Evolutionary conservation across 148 eudicot genomes (phyloP), one percentile per base, ranked within the genome.

Genomic region (Gaultheria prostrata): DNA sequence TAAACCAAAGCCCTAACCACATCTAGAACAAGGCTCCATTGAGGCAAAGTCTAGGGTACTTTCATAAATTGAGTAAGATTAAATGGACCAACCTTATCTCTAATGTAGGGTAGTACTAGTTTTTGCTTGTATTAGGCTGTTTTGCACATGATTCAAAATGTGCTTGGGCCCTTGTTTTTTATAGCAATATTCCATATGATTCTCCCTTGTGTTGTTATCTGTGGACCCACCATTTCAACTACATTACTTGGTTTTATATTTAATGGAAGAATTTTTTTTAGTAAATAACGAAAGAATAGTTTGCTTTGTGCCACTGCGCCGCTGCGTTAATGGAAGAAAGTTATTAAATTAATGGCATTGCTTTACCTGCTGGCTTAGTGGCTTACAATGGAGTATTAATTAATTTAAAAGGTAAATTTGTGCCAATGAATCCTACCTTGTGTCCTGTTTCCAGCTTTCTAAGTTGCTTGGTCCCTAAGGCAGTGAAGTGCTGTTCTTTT

Each of bases 401-500:
- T 65, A 69, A 13, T 30, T 43, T 18, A 3, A 70, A 28, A 14
- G 26, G 65, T 1, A 32, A 71, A 33, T 6, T 69, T 17, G 8
- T 14, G 75, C 43, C 75, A 32, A 30, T 12, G 75, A 71, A 21
- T 71, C 43, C 46, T 4, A 17, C 46, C 46, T 30, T 33, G 32
- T 71, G 45, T 15, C 39, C 46, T 14, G 1, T 28, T 70, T 70
- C 15, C 74, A 4, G 45, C 39, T 70, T 14, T 70, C 74, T 20
- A 18, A 32, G 75, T 70, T 70, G 74, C 74, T 70, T 70, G 75
- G 45, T 32, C 75, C 43, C 75, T 8, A 70, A 70, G 75, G 45
- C 45, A 18, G 24, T 17, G 3, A 7, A 18, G 48, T 24, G 30
- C 69, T 17, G n/a, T 3, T n/a, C 69, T 61, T 4, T 61, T n/a